Conservation (phyloP, 1,284 basidiomycete genomes). For the Trichosporon sp. region DNA sequence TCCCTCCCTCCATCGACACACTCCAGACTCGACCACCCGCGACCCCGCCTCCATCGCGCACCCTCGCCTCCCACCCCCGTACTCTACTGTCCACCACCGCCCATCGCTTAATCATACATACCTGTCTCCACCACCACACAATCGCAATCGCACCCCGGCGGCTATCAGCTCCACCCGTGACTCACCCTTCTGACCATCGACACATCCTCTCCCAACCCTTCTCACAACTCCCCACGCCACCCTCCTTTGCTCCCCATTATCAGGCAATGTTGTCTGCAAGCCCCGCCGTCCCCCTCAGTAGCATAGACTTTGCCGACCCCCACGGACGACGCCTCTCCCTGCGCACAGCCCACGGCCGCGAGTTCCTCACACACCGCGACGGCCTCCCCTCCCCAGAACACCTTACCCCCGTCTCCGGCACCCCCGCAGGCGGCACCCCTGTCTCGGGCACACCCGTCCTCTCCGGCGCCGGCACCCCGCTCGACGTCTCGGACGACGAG, state of each 20-base stretch:
- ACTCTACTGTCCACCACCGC: background rate
- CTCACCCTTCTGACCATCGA: background rate
- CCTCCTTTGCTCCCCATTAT: background rate
- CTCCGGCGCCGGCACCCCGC: constrained; percentile 19
- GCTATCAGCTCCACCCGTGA: background rate
- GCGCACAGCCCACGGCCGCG: constrained; percentile 39
- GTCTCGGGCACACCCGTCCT: constrained; percentile 24
- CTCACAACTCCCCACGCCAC: background rate
- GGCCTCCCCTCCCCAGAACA: constrained; percentile 44
- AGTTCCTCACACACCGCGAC: constrained; percentile 43
- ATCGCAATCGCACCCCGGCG: background rate
- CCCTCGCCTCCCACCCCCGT: too few relatives aligned
- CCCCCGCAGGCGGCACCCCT: constrained; percentile 16
- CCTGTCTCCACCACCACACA: background rate
- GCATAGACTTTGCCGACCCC: constrained; percentile 33
- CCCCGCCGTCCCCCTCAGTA: constrained; percentile 44
- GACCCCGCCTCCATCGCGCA: background rate
- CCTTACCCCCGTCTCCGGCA: constrained; percentile 42
- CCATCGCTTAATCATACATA: background rate
- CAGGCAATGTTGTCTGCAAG: constrained; percentile 44
- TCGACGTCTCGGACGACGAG: constrained; percentile 17
- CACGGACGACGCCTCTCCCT: constrained; percentile 38
- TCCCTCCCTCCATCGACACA: background rate
- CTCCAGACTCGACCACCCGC: background rate
- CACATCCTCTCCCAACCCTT: background rate